These are phyloP conservation scores for Selenicereus undatus DNA, from an alignment of 148 eudicot species.

Conservation along the genomic window DNA sequence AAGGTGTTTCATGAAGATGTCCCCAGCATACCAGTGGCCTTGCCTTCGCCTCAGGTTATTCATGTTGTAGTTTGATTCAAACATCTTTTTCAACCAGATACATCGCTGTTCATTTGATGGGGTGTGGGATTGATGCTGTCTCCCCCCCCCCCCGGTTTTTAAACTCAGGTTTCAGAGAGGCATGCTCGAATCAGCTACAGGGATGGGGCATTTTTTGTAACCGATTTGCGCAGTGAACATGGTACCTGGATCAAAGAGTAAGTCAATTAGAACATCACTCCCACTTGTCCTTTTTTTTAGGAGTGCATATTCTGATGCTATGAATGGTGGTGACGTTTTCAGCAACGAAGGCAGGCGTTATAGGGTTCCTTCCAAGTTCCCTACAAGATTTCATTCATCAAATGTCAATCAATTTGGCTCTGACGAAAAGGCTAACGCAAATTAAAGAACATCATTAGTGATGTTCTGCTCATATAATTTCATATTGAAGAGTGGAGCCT, in stretches of 20 bases:
- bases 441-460: no score
- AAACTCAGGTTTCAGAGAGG: conserved; percentile 58
- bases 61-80: not conserved
- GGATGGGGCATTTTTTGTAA: conserved; percentile 60
- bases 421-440: conserved; percentile 46
- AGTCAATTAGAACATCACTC: conserved; percentile 23
- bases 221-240: conserved; percentile 75
- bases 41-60: conserved; percentile 64
- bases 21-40: conserved; percentile 44
- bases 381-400: conserved; percentile 70
- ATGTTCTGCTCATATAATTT: no score
- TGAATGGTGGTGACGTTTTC: conserved; percentile 18
- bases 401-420: conserved; percentile 72
- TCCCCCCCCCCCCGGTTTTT: not conserved
- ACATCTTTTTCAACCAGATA: not conserved
- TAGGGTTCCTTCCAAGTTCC: conserved; percentile 67
- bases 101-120: not conserved
- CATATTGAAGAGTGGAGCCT: no score
- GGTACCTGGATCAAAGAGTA: conserved; percentile 88
- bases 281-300: not conserved
- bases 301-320: conserved; percentile 2
- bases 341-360: conserved; percentile 78
- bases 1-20: conserved; percentile 41
- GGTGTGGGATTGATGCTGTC: not conserved
- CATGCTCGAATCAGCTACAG: conserved; percentile 73